These are phyloP conservation scores for Blepharisma stoltei DNA, from an alignment of 73 alveolate species.

Conservation along the genomic window DNA sequence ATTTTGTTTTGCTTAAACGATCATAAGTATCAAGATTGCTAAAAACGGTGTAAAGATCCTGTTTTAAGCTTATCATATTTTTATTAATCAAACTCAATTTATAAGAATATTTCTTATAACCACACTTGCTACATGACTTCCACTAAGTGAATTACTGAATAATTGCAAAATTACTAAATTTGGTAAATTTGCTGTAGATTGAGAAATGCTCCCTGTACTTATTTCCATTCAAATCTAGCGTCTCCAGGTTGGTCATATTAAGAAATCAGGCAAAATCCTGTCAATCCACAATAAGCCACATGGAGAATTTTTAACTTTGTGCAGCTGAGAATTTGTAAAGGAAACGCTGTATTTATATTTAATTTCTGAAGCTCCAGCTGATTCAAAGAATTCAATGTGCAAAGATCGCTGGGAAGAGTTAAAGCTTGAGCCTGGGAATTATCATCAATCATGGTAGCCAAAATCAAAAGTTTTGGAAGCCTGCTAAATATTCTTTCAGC, in stretches of 20 bases:
- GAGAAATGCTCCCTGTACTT: neutral
- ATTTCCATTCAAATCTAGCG: neutral
- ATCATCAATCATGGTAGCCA: neutral
- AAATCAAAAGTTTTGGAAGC: neutral
- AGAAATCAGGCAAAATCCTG: constrained; percentile 1
- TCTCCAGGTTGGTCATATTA: neutral
- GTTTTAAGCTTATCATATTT: no score
- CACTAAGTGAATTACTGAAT: neutral
- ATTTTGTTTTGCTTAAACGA: no score
- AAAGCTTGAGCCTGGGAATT: neutral
- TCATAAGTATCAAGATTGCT: no score
- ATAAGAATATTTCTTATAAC: no score
- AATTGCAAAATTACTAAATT: neutral
- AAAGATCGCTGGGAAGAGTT: constrained; percentile 16
- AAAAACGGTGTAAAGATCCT: no score
- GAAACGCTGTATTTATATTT: neutral
- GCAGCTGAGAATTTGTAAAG: neutral
- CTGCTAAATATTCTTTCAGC: neutral
- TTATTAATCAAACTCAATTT: no score
- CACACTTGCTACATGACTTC: no score
- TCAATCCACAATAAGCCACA: neutral
- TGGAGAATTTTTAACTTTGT: neutral
- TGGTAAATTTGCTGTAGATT: neutral
- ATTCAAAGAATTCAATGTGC: neutral
- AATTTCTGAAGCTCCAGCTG: neutral